Evolutionary conservation across 208 protist genomes (phyloP).

Genomic region (Lotmaria passim): DNA sequence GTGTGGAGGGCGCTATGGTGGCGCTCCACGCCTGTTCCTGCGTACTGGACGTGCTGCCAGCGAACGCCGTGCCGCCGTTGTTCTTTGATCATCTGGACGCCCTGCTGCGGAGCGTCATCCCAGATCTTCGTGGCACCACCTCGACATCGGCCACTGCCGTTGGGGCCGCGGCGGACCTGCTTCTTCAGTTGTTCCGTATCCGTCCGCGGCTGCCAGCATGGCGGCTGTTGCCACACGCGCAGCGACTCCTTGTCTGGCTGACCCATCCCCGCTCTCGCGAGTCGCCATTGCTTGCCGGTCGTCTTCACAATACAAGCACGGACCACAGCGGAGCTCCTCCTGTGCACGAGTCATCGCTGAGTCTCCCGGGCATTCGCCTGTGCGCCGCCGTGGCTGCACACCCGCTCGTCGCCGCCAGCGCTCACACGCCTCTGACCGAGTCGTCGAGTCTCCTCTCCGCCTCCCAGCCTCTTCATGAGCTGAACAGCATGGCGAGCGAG

Average conservation of each 20-base stretch:
- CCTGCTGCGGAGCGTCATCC: constrained; percentile 14
- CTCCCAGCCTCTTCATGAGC: background rate
- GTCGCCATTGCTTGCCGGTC: background rate
- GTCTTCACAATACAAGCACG: background rate
- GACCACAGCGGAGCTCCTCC: background rate
- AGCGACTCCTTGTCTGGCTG: constrained; percentile 30
- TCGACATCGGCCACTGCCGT: background rate
- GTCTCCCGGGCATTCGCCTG: constrained; percentile 13
- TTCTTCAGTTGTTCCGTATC: constrained; percentile 19
- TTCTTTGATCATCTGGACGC: constrained; percentile 12
- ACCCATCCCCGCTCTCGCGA: background rate
- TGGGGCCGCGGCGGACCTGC: constrained; percentile 16
- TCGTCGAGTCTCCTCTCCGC: no score
- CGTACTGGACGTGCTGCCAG: constrained; percentile 12
- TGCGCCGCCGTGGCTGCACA: constrained; percentile 32
- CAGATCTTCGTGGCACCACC: background rate
- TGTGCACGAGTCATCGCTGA: background rate
- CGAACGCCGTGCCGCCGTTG: constrained; percentile 17
- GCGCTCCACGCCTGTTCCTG: constrained; percentile 7
- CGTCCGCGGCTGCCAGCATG: constrained; percentile 28
- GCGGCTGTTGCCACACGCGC: constrained; percentile 30
- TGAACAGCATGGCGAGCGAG: background rate
- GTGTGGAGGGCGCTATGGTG: background rate
- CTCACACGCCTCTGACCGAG: background rate
- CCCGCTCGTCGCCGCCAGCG: constrained; percentile 6